phyloP scores from a whole-genome alignment of 768 basidiomycete genomes.

The Clavaria fumosa region DNA sequence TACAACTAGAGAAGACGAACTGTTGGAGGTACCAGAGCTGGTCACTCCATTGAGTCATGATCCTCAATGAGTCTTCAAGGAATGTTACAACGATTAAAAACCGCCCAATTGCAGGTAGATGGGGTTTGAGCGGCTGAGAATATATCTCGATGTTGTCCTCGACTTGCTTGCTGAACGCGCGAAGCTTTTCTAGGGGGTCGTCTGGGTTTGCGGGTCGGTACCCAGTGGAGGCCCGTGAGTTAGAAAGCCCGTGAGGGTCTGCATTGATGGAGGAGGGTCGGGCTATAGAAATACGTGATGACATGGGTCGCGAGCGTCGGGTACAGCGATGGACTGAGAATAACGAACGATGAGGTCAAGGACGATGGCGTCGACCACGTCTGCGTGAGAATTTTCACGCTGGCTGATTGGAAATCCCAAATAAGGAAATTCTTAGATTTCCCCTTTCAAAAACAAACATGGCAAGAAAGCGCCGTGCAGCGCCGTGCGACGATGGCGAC shows the following conservation, averaged over 20 bases:
- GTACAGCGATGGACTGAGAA: too few relatives aligned
- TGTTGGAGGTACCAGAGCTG: slow-evolving; percentile 97
- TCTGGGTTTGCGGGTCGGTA: slow-evolving; percentile 73
- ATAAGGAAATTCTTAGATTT: too few relatives aligned
- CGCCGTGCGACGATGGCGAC: too few relatives aligned
- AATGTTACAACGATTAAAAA: slow-evolving; percentile 98
- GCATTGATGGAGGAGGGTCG: slow-evolving; percentile 45
- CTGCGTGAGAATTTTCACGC: too few relatives aligned
- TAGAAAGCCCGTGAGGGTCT: slow-evolving; percentile 72
- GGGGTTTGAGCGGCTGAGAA: slow-evolving; percentile 85
- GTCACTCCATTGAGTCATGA: slow-evolving; percentile 89
- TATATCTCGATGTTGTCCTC: slow-evolving; percentile 91
- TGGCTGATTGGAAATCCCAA: too few relatives aligned
- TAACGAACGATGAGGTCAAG: too few relatives aligned
- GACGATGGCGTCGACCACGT: too few relatives aligned
- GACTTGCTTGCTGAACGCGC: slow-evolving; percentile 51
- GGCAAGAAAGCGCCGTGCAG: too few relatives aligned
- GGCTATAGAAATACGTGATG: slow-evolving; percentile 70
- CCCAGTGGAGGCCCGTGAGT: slow-evolving; percentile 50
- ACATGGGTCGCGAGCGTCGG: too few relatives aligned
- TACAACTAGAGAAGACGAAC: slow-evolving; percentile 31
- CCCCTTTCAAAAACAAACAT: too few relatives aligned
- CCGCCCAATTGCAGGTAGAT: slow-evolving; percentile 87
- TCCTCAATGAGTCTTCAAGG: slow-evolving; percentile 89
- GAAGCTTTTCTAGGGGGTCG: slow-evolving; percentile 67